phyloP scores from a whole-genome alignment of 257 asterid genomes.

The Solanum rostratum region DNA sequence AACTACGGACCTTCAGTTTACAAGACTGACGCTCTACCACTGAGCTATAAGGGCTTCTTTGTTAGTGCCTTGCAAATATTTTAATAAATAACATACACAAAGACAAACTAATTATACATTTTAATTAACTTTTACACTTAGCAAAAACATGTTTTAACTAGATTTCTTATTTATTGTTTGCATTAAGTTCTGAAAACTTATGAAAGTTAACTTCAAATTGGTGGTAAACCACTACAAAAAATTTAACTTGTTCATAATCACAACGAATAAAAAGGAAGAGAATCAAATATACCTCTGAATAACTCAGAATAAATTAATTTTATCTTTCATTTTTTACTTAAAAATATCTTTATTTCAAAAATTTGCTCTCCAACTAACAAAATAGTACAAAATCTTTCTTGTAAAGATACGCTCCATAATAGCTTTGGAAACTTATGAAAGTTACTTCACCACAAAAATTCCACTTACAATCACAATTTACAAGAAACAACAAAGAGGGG shows the following conservation, averaged over 20 bases:
- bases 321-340: not conserved
- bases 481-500: not conserved
- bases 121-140: too few species aligned
- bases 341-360: too few species aligned
- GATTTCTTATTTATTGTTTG: not conserved
- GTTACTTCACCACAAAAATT: not conserved
- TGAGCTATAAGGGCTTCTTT: not conserved
- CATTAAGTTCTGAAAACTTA: not conserved
- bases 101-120: not conserved
- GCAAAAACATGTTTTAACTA: not conserved
- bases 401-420: too few species aligned
- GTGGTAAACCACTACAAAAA: not conserved
- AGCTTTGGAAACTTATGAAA: not conserved
- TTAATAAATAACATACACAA: too few species aligned
- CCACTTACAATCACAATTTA: not conserved
- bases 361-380: too few species aligned
- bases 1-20: constrained; percentile 12
- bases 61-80: accelerated
- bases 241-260: not conserved
- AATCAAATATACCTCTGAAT: not conserved
- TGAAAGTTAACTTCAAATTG: not conserved
- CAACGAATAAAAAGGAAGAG: not conserved
- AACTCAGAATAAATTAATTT: not conserved
- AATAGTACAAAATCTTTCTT: too few species aligned
- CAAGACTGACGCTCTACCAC: constrained; percentile 15